Evolutionary conservation across 2,329 filamentous ascomycete species (phyloP), one percentile per base, ranked within the genome.

Genomic region (Diaporthe velutina): DNA sequence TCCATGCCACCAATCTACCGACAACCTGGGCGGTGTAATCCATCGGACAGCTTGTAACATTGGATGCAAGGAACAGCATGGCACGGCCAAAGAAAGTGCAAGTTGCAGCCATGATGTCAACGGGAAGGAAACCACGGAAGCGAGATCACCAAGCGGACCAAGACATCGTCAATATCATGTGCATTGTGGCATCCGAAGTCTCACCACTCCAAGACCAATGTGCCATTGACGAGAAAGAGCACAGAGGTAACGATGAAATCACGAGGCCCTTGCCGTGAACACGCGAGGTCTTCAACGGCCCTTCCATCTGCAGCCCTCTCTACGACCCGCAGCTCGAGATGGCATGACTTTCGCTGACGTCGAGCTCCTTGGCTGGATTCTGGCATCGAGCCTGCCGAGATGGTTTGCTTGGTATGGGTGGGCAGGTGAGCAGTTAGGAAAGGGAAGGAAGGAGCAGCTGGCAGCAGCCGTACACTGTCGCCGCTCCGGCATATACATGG

Each of bases 161-260:
- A 40, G n/a, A 54, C 33, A 38, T 35, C 28, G 42, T 17, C 40
- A 15, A 33, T 28, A 28, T 28, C 64, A 54, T 25, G 42, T 25
- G 40, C 48, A 64, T 35, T 30, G 52, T 54, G 38, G 40, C 25
- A 74, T 66, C 52, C 73, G 50, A 30, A 28, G 67, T 70, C 64
- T 50, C 61, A 73, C 60, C 28, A 52, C 64, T 28, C 52, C 35
- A 55, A 38, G 33, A 28, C 48, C 71, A 61, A 73, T 72, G 73
- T 74, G 33, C 40, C n/a, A 42, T 55, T 73, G 33, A 55, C 38
- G 50, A 73, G 67, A 67, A 50, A 61, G 58, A 73, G 48, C 64
- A 68, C 64, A 40, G n/a, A 25, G 35, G 64, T 54, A 28, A 38
- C 48, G 17, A 19, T 40, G 45, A 13, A 54, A 54, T 40, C 64